A percentile compares a stretch with the other conserved stretches of the same genome.
phyloP scores from a whole-genome alignment of 2,329 filamentous ascomycete species.

The Claviceps cyperi region DNA sequence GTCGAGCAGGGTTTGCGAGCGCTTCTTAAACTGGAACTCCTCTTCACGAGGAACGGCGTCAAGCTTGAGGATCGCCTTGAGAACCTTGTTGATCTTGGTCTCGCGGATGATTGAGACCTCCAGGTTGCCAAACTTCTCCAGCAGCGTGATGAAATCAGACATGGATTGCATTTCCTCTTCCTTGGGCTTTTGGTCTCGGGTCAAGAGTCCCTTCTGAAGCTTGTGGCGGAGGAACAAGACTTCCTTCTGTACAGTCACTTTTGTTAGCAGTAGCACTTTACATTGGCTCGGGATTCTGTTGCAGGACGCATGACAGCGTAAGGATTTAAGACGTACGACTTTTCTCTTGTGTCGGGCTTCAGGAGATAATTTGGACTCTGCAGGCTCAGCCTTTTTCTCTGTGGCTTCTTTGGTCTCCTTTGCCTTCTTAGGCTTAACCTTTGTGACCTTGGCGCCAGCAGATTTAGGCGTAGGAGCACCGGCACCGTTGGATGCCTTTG shows the following conservation, averaged over 20 bases:
- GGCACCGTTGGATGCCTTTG: conserved; percentile 54
- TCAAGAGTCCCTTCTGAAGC: conserved; percentile 85
- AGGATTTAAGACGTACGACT: conserved; percentile 29
- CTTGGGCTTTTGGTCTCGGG: conserved; percentile 70
- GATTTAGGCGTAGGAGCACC: conserved; percentile 28
- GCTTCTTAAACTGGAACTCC: conserved; percentile 76
- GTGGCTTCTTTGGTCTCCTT: conserved; percentile 41
- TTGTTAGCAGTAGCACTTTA: neutral
- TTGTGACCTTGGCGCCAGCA: conserved; percentile 37
- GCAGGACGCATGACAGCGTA: neutral
- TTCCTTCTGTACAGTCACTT: conserved; percentile 36
- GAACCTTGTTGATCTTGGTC: conserved; percentile 98
- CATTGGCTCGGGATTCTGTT: neutral
- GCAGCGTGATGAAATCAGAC: conserved; percentile 62
- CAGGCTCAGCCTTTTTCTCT: conserved; percentile 42
- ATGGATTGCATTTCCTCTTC: conserved; percentile 70
- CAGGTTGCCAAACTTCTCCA: conserved; percentile 66
- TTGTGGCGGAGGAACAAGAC: conserved; percentile 92
- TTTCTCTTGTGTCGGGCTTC: conserved; percentile 46
- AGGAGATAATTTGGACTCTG: conserved; percentile 42
- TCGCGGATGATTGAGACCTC: conserved; percentile 77
- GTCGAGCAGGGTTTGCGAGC: conserved; percentile 64
- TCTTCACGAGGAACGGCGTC: conserved; percentile 75
- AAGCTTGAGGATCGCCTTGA: conserved; percentile 87
- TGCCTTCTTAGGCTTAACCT: conserved; percentile 43